Evolutionary conservation across 805 yeast species (phyloP).

Genomic region (Wickerhamiella qilinensis): DNA sequence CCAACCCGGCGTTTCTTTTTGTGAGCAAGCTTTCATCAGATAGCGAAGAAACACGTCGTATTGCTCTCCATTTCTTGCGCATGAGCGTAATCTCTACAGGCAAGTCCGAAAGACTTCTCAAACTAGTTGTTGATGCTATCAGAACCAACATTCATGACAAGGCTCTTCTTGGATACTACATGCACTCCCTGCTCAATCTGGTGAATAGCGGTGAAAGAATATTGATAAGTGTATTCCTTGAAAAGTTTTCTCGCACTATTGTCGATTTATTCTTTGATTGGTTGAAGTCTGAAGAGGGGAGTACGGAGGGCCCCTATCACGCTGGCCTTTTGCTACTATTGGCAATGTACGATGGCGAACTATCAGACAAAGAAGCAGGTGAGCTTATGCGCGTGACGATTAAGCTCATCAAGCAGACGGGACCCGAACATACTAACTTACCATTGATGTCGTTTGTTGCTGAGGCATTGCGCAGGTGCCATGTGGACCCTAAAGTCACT

Average conservation of each 20-base stretch:
- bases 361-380: not conserved
- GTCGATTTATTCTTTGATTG: not conserved
- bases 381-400: not conserved
- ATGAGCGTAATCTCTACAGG: conserved; percentile 25
- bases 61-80: conserved; percentile 4
- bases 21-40: conserved; percentile 34
- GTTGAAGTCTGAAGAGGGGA: not conserved
- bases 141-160: not conserved
- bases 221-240: not conserved
- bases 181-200: not conserved
- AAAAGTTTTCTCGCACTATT: not conserved
- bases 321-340: not conserved
- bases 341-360: not conserved
- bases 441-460: conserved; percentile 4
- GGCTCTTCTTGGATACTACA: not conserved
- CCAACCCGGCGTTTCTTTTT: conserved; percentile 48
- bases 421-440: not conserved
- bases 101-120: conserved; percentile 25
- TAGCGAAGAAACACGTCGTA: not conserved
- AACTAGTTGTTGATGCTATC: conserved; percentile 31
- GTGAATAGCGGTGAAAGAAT: not conserved
- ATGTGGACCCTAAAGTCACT: conserved; percentile 2
- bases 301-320: not conserved
- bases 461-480: conserved; percentile 1
- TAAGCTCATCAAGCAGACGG: not conserved